These are phyloP conservation scores for Lactuca sativa DNA, from an alignment of 129 eudicot species.

Conservation along the genomic window DNA sequence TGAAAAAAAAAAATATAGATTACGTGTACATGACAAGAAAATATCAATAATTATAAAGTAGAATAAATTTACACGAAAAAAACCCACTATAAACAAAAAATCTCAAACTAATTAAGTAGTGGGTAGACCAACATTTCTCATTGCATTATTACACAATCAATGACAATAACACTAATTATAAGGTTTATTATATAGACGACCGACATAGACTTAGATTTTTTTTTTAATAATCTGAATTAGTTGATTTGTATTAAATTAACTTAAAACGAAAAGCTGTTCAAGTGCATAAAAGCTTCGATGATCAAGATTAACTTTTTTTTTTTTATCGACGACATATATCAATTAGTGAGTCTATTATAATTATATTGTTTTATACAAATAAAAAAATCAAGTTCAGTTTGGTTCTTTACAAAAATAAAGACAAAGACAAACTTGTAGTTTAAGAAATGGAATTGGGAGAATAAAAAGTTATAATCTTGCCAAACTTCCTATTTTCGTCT, in stretches of 20 bases:
- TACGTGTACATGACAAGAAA: not conserved
- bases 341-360: not conserved
- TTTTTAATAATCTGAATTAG: too few relatives aligned
- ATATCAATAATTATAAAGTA: constrained; percentile 7
- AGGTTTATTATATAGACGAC: not conserved
- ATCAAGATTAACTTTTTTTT: too few relatives aligned
- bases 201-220: not conserved
- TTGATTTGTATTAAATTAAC: not conserved
- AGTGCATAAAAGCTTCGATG: too few relatives aligned
- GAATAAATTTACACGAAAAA: not conserved
- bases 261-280: not conserved
- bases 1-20: not conserved
- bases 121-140: not conserved
- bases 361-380: not conserved
- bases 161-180: too few relatives aligned
- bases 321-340: not conserved
- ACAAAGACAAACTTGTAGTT: not conserved
- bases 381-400: too few relatives aligned
- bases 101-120: not conserved
- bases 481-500: constrained; percentile 11
- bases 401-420: not conserved
- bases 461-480: not conserved
- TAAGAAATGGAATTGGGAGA: not conserved
- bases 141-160: not conserved
- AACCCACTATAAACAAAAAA: not conserved